phyloP scores from a whole-genome alignment of 139 green algal species.

The Chlorella sp. region DNA sequence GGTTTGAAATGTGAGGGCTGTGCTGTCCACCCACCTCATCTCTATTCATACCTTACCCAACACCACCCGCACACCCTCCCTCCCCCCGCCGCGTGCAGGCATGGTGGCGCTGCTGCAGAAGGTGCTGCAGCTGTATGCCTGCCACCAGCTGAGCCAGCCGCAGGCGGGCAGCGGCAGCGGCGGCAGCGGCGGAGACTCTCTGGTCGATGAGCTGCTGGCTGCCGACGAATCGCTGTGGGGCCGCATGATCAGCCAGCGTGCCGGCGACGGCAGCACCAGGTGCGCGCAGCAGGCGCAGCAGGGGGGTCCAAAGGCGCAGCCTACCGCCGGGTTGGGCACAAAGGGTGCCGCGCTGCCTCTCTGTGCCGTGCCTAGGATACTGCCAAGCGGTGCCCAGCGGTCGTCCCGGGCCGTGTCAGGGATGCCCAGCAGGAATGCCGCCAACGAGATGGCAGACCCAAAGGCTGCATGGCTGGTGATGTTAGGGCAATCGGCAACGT shows the following conservation, averaged over 20 bases:
- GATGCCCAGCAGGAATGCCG: too few species aligned
- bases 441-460: too few species aligned
- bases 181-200: slow-evolving; percentile 10
- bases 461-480: too few species aligned
- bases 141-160: slow-evolving; percentile 54
- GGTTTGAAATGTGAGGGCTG: too few species aligned
- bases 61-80: neutral
- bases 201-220: slow-evolving; percentile 60
- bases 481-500: too few species aligned
- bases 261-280: slow-evolving; percentile 2
- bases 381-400: too few species aligned
- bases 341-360: too few species aligned
- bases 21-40: too few species aligned
- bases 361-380: too few species aligned
- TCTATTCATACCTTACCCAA: neutral
- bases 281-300: neutral
- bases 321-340: too few species aligned
- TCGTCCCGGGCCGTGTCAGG: too few species aligned
- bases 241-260: slow-evolving; percentile 30
- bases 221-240: slow-evolving; percentile 76
- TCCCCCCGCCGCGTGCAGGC: slow-evolving; percentile 23
- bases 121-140: slow-evolving; percentile 92
- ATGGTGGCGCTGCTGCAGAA: slow-evolving; percentile 89
- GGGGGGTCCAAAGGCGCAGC: too few species aligned
- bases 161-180: neutral